Evolutionary conservation across 1,284 basidiomycete species (phyloP).

Genomic region (Erythrobasidium hasegawianum): DNA sequence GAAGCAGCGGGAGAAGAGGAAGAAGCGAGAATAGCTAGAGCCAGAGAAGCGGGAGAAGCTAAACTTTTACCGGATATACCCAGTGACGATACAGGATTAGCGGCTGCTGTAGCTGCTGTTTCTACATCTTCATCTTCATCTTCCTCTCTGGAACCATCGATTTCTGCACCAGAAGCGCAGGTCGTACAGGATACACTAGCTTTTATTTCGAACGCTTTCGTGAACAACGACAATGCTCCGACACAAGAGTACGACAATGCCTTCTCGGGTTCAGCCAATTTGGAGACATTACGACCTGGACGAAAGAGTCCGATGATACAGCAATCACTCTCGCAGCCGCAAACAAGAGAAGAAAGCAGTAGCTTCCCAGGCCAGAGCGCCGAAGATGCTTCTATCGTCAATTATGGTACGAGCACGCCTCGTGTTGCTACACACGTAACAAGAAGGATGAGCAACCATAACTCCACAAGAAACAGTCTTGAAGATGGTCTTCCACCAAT

Average conservation of each 20-base stretch:
- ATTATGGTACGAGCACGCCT: background rate
- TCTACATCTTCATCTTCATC: background rate
- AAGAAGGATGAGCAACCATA: background rate
- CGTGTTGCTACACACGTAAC: background rate
- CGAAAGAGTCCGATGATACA: constrained; percentile 19
- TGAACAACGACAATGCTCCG: background rate
- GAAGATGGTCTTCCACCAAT: background rate
- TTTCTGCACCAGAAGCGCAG: background rate
- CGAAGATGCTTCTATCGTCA: background rate
- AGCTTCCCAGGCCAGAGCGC: background rate
- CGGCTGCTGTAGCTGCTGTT: background rate
- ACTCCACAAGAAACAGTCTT: background rate
- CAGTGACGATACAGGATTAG: background rate
- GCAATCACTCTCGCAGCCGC: background rate
- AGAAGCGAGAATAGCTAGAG: constrained; percentile 65
- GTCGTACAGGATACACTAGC: no score
- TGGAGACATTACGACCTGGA: constrained; percentile 31
- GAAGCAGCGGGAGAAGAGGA: constrained; percentile 74
- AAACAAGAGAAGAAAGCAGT: no score
- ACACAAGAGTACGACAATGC: no score
- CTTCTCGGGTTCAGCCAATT: constrained; percentile 2
- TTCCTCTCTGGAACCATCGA: background rate
- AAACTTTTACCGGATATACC: constrained; percentile 1
- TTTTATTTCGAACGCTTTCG: no score
- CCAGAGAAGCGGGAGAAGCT: background rate